A percentile compares a stretch with the other conserved stretches of the same genome.
Evolutionary conservation across 208 protist species (phyloP).

Genomic region (Herpetomonas samuelpessoai): DNA sequence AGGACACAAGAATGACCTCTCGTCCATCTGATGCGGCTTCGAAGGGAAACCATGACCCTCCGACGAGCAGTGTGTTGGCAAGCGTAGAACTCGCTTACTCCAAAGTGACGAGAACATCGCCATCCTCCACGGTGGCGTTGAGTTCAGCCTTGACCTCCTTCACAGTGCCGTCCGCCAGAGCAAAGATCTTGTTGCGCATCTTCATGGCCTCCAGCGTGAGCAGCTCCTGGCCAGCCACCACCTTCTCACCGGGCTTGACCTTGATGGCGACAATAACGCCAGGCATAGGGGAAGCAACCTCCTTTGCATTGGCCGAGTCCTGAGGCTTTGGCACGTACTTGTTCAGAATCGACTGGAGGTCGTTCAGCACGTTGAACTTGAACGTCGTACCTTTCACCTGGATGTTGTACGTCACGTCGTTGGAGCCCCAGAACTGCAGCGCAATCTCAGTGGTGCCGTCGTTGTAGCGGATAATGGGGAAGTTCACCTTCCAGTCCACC

Average conservation of each 20-base stretch:
- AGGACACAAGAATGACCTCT: no score
- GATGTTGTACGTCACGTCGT: no score
- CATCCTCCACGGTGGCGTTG: slow-evolving; percentile 23
- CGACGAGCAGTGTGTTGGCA: background rate
- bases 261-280: slow-evolving; percentile 86
- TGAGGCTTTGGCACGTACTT: slow-evolving; percentile 33
- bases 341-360: slow-evolving; percentile 18
- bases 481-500: no score
- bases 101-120: slow-evolving; percentile 28
- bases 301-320: slow-evolving; percentile 87
- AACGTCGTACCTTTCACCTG: no score
- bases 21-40: background rate
- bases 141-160: slow-evolving; percentile 29
- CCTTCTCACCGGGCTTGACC: slow-evolving; percentile 58
- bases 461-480: slow-evolving; percentile 26
- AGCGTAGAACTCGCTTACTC: slow-evolving; percentile 19
- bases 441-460: slow-evolving; percentile 13
- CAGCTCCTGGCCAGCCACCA: slow-evolving; percentile 75
- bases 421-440: slow-evolving; percentile 18
- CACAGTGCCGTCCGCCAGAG: slow-evolving; percentile 35
- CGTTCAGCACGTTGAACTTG: slow-evolving; percentile 14
- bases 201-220: slow-evolving; percentile 94
- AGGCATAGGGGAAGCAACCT: slow-evolving; percentile 93
- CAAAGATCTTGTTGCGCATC: slow-evolving; percentile 86
- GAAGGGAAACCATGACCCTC: no score